These are phyloP conservation scores for Grosmannia huntii DNA, from an alignment of 2,329 filamentous ascomycete species.

Conservation along the genomic window DNA sequence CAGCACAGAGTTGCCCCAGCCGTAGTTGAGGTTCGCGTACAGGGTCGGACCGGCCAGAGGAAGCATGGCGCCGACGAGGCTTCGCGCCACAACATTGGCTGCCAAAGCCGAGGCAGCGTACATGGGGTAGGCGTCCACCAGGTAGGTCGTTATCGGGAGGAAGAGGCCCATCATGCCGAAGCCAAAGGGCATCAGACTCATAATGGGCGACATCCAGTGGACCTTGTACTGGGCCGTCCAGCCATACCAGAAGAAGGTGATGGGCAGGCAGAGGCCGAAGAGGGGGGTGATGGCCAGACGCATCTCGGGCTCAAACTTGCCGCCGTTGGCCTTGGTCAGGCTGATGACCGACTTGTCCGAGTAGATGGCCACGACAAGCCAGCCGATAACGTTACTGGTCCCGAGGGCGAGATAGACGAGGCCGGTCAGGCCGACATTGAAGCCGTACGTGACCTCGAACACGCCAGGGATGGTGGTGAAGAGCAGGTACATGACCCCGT, in stretches of 20 bases:
- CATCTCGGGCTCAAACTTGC: constrained; percentile 21
- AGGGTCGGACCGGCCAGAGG: constrained; percentile 42
- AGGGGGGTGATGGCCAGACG: constrained; percentile 18
- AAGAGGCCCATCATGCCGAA: constrained; percentile 20
- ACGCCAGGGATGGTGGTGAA: constrained; percentile 38
- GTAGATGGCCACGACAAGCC: constrained; percentile 17
- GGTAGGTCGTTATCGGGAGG: constrained; percentile 30
- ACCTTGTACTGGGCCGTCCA: constrained; percentile 17
- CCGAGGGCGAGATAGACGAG: constrained; percentile 35
- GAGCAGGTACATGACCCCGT: constrained; percentile 38
- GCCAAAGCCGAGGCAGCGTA: constrained; percentile 48
- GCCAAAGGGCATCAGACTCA: constrained; percentile 19
- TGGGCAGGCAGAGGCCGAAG: constrained; percentile 17
- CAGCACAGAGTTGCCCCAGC: constrained; percentile 21
- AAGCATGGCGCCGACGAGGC: constrained; percentile 40
- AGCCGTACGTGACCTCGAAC: constrained; percentile 33
- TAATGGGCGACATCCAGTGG: constrained; percentile 21
- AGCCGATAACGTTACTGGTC: constrained; percentile 15
- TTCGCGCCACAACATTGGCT: constrained; percentile 43
- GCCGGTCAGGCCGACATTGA: constrained; percentile 29
- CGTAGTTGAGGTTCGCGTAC: constrained; percentile 42
- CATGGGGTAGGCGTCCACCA: constrained; percentile 46
- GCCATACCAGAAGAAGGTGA: constrained; percentile 25
- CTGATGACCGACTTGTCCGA: constrained; percentile 25
- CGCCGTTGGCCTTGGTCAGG: constrained; percentile 23